phyloP scores from a whole-genome alignment of 129 eudicot species.

The Apium graveolens region DNA sequence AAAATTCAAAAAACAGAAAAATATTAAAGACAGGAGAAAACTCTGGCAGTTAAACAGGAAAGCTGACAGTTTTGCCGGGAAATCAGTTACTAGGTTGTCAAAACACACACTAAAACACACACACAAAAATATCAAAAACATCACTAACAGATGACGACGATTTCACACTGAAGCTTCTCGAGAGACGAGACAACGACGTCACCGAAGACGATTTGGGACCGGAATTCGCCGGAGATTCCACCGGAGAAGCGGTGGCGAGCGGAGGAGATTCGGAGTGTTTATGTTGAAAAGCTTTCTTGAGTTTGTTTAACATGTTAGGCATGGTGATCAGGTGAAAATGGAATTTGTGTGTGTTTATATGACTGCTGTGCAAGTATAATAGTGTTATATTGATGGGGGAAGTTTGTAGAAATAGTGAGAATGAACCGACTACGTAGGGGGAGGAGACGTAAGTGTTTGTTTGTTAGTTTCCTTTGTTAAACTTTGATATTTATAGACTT shows the following conservation, averaged over 20 bases:
- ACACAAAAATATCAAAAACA: background rate
- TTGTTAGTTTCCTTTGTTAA: background rate
- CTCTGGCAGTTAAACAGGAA: background rate
- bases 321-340: background rate
- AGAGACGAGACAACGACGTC: background rate
- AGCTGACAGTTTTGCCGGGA: background rate
- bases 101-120: background rate
- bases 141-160: background rate
- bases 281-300: background rate
- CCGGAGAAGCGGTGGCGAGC: background rate
- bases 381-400: background rate
- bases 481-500: background rate
- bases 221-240: background rate
- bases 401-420: background rate
- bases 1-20: background rate
- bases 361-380: background rate
- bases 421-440: background rate
- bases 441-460: background rate
- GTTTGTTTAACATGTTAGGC: conserved; percentile 6
- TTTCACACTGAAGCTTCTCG: background rate
- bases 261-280: background rate
- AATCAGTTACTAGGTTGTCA: background rate
- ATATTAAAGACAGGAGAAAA: background rate
- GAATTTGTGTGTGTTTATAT: background rate
- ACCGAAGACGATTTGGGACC: background rate